These are phyloP conservation scores for Cryptococcus amylolentus DNA, from an alignment of 1,284 basidiomycete species.

Conservation along the genomic window DNA sequence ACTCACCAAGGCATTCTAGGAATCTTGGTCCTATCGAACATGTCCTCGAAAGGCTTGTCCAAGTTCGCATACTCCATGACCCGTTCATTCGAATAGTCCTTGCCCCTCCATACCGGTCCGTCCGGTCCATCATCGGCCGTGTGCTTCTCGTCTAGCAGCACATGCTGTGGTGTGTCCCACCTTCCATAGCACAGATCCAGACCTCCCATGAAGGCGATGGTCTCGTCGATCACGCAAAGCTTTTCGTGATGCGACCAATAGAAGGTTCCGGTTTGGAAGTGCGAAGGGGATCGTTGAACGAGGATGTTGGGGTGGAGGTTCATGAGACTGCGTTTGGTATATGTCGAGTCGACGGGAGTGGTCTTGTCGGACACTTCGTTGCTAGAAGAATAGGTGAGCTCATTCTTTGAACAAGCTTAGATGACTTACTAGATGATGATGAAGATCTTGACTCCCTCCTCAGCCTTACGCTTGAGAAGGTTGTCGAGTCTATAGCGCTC, in stretches of 20 bases:
- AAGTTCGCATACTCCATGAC: slow-evolving; percentile 83
- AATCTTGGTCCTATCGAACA: slow-evolving; percentile 83
- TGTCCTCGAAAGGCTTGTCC: slow-evolving; percentile 87
- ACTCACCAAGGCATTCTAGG: slow-evolving; percentile 94
- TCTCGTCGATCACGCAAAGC: slow-evolving; percentile 93
- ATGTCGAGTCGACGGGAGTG: slow-evolving; percentile 87
- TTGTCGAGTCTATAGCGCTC: slow-evolving; percentile 85
- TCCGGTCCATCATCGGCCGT: slow-evolving; percentile 56
- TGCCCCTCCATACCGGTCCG: slow-evolving; percentile 72
- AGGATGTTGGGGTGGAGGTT: slow-evolving; percentile 88
- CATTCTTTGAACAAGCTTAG: neutral
- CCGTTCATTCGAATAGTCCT: slow-evolving; percentile 80
- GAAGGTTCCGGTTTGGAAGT: slow-evolving; percentile 95
- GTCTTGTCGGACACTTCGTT: slow-evolving; percentile 97
- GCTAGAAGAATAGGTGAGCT: slow-evolving; percentile 48
- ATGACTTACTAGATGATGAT: slow-evolving; percentile 83
- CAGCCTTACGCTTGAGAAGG: slow-evolving; percentile 86
- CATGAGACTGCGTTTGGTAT: slow-evolving; percentile 84
- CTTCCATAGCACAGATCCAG: slow-evolving; percentile 91
- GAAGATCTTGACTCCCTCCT: slow-evolving; percentile 93
- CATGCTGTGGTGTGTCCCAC: slow-evolving; percentile 95
- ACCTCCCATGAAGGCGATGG: slow-evolving; percentile 97
- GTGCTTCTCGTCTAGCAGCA: slow-evolving; percentile 76
- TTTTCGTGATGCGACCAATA: slow-evolving; percentile 99
- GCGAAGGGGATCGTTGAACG: slow-evolving; percentile 94